A percentile compares a stretch with the other conserved stretches of the same genome.
These are phyloP conservation scores for Ophidiomyces ophidiicola DNA, from an alignment of 2,329 filamentous ascomycete species.

Conservation along the genomic window DNA sequence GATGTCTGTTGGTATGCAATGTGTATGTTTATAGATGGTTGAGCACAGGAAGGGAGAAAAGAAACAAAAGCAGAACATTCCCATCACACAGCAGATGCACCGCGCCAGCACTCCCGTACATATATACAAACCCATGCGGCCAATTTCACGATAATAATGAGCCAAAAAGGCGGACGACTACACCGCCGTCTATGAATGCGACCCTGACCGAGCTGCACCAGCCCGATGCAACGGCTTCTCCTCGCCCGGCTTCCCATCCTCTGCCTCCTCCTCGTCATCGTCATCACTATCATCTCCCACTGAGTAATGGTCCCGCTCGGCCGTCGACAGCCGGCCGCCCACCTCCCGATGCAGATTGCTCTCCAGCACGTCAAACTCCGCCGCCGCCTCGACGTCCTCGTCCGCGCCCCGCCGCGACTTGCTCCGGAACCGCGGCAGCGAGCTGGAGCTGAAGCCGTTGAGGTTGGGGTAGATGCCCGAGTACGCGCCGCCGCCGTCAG, in stretches of 20 bases:
- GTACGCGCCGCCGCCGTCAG: constrained; percentile 31
- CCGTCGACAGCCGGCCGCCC: constrained; percentile 16
- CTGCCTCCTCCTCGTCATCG: constrained; percentile 18
- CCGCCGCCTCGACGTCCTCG: constrained; percentile 45
- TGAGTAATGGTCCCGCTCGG: constrained; percentile 34
- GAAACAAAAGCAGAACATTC: no score
- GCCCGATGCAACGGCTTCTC: background rate
- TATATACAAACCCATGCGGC: no score
- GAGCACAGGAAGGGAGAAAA: no score
- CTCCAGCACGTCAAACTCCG: constrained; percentile 51
- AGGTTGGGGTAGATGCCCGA: constrained; percentile 34
- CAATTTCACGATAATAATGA: no score
- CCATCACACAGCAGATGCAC: no score
- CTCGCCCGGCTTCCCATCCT: background rate
- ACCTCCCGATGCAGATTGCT: constrained; percentile 41
- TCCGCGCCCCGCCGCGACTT: constrained; percentile 29
- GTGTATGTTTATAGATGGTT: no score
- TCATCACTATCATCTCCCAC: constrained; percentile 38
- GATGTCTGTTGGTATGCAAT: no score
- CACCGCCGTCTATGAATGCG: background rate
- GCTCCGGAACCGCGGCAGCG: constrained; percentile 37
- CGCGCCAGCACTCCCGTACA: no score
- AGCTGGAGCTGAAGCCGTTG: constrained; percentile 23
- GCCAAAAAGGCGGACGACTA: no score
- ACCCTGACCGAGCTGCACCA: background rate